phyloP scores from a whole-genome alignment of 208 protist genomes.

The Leishmania turanica region DNA sequence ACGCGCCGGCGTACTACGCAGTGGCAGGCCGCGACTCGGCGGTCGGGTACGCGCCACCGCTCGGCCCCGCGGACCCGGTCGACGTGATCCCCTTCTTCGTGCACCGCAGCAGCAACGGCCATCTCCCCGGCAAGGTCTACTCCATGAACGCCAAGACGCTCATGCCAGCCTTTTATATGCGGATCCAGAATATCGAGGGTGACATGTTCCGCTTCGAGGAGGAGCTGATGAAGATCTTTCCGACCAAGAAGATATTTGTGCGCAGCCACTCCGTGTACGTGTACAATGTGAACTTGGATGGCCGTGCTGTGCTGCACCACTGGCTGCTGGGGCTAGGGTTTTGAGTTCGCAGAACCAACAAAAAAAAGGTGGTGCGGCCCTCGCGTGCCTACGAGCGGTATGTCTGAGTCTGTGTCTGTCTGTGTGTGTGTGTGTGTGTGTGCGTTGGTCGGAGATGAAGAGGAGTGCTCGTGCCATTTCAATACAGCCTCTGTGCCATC shows the following conservation, averaged over 20 bases:
- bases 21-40: slow-evolving; percentile 52
- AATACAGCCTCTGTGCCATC: neutral
- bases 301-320: slow-evolving; percentile 71
- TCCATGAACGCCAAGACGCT: slow-evolving; percentile 75
- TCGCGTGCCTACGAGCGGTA: neutral
- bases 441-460: neutral
- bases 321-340: slow-evolving; percentile 90
- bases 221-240: slow-evolving; percentile 92
- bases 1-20: slow-evolving; percentile 34
- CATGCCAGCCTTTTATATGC: slow-evolving; percentile 76
- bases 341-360: slow-evolving; percentile 5
- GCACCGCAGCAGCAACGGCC: slow-evolving; percentile 78
- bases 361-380: neutral
- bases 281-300: slow-evolving; percentile 86
- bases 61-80: slow-evolving; percentile 75
- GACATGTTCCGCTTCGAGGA: slow-evolving; percentile 87
- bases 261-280: slow-evolving; percentile 68
- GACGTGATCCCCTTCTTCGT: slow-evolving; percentile 88
- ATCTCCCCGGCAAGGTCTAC: slow-evolving; percentile 70
- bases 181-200: slow-evolving; percentile 72
- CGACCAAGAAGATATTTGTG: slow-evolving; percentile 90
- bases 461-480: neutral
- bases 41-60: slow-evolving; percentile 76
- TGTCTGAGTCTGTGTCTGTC: neutral
- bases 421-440: neutral